These are phyloP conservation scores for Nitzschia putrida DNA, from an alignment of 108 stramenopile species.

Conservation along the genomic window DNA sequence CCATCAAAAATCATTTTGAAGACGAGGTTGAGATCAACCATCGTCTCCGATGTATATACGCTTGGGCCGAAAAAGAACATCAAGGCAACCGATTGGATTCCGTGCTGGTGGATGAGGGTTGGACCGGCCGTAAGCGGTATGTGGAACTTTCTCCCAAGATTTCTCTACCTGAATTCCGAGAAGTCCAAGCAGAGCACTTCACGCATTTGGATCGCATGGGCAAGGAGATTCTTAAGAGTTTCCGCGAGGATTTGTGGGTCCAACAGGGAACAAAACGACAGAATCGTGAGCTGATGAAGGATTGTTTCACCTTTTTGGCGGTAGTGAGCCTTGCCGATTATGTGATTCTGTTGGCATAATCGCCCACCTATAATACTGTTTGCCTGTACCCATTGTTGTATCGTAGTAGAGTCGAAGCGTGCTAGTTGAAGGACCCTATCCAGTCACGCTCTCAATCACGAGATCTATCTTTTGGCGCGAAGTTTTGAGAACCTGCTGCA, in stretches of 20 bases:
- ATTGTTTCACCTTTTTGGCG: constrained; percentile 70
- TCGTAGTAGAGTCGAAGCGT: too few species aligned
- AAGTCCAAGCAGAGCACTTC: constrained; percentile 77
- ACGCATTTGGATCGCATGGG: constrained; percentile 78
- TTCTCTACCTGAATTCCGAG: constrained; percentile 73
- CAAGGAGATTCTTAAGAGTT: constrained; percentile 69
- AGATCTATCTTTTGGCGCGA: too few species aligned
- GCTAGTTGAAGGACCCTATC: too few species aligned
- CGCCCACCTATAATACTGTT: too few species aligned
- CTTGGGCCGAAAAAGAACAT: constrained; percentile 88
- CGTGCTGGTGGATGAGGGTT: constrained; percentile 71
- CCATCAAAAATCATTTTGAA: constrained; percentile 67
- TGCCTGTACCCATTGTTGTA: too few species aligned
- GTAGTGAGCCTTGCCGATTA: constrained; percentile 71
- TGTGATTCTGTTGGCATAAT: constrained; percentile 37
- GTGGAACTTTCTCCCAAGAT: constrained; percentile 88
- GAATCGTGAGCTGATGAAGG: constrained; percentile 60
- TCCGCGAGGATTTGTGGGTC: constrained; percentile 83
- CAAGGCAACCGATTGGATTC: constrained; percentile 79
- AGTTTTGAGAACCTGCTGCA: too few species aligned
- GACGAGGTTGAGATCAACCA: constrained; percentile 86
- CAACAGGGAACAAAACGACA: constrained; percentile 78
- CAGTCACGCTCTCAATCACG: too few species aligned
- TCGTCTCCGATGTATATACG: constrained; percentile 85
- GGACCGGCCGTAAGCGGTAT: constrained; percentile 79